These are phyloP conservation scores for Wilcoxina mikolae DNA, from an alignment of 495 filamentous ascomycete genomes.

Conservation along the genomic window DNA sequence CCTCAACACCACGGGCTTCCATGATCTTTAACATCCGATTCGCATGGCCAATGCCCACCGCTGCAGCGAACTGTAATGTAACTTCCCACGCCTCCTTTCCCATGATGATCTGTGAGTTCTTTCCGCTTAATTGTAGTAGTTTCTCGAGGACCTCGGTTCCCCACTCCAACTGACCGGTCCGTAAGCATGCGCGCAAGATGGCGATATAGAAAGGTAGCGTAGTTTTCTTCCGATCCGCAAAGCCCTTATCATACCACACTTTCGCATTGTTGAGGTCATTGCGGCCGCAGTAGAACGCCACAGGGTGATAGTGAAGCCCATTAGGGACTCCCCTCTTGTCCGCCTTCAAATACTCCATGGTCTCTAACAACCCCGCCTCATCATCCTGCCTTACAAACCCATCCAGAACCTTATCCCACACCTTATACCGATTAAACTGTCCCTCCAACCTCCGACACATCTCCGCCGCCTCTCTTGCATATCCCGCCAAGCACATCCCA, in stretches of 20 bases:
- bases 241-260: slow-evolving; percentile 49
- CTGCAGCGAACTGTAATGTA: slow-evolving; percentile 55
- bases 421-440: not conserved
- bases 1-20: slow-evolving; percentile 31
- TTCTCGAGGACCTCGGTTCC: slow-evolving; percentile 47
- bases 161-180: slow-evolving; percentile 47
- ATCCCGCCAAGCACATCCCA: slow-evolving; percentile 7
- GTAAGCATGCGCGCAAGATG: slow-evolving; percentile 42
- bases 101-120: slow-evolving; percentile 2
- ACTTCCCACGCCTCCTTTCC: slow-evolving; percentile 49
- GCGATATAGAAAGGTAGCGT: not conserved
- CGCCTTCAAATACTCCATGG: slow-evolving; percentile 28
- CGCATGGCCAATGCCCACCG: slow-evolving; percentile 46
- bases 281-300: slow-evolving; percentile 35
- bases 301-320: not conserved
- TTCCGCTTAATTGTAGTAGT: slow-evolving; percentile 21
- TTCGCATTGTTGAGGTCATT: slow-evolving; percentile 42
- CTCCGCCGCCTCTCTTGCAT: slow-evolving; percentile 14
- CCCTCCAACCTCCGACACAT: slow-evolving; percentile 2
- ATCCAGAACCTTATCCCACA: slow-evolving; percentile 47
- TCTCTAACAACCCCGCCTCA: slow-evolving; percentile 38
- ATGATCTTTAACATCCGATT: slow-evolving; percentile 53
- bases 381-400: slow-evolving; percentile 54
- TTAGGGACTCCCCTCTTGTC: not conserved
- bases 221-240: slow-evolving; percentile 26